Percentiles rank a stretch among this genome's conserved stretches.
These are phyloP conservation scores for Geotrichum armillariae DNA, from an alignment of 1,139 yeast genomes.

Conservation along the genomic window DNA sequence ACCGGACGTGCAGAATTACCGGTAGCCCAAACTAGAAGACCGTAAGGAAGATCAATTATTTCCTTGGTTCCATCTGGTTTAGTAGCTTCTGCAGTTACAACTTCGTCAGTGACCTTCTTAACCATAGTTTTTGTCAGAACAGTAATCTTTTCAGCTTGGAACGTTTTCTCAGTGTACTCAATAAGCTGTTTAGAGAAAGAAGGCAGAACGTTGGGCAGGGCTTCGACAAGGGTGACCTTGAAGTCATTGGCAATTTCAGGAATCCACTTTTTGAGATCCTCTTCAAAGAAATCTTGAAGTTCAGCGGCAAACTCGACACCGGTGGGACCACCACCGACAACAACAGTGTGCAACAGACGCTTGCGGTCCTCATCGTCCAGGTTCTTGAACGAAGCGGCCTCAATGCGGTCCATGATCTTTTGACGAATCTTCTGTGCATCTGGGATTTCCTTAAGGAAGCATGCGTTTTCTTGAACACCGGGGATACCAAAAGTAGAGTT, in stretches of 20 bases:
- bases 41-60: conserved; percentile 74
- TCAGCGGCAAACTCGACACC: conserved; percentile 98
- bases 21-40: conserved; percentile 94
- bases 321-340: conserved; percentile 96
- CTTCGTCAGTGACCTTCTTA: conserved; percentile 71
- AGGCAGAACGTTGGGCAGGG: conserved; percentile 84
- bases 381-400: conserved; percentile 77
- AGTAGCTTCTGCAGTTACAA: conserved; percentile 71
- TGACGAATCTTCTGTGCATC: conserved; percentile 78
- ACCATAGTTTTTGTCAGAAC: conserved; percentile 84
- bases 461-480: conserved; percentile 85
- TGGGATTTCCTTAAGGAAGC: conserved; percentile 76
- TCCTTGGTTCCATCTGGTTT: conserved; percentile 62
- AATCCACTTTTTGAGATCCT: conserved; percentile 85
- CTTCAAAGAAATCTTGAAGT: conserved; percentile 89
- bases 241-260: conserved; percentile 83
- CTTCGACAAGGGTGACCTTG: conserved; percentile 83
- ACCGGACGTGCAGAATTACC: conserved; percentile 91
- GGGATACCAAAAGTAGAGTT: conserved; percentile 92
- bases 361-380: conserved; percentile 74
- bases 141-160: conserved; percentile 75
- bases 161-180: conserved; percentile 79
- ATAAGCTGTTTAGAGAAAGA: conserved; percentile 83
- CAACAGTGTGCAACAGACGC: conserved; percentile 77
- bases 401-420: conserved; percentile 76